These are phyloP conservation scores for Malassezia pachydermatis DNA, from an alignment of 1,284 basidiomycete species.

Conservation along the genomic window DNA sequence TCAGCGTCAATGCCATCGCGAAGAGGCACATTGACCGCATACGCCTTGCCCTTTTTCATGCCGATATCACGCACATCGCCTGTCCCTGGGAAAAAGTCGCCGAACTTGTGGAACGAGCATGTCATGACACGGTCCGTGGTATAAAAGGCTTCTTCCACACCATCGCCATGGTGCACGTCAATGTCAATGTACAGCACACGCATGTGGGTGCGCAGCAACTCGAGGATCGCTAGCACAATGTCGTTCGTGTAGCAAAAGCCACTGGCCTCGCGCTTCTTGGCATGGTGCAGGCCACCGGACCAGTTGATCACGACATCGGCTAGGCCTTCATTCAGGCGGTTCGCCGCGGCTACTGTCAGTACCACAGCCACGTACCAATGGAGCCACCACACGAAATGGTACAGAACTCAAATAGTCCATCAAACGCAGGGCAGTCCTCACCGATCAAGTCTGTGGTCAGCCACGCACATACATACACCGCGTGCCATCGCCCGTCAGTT, in stretches of 20 bases:
- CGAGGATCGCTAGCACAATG: conserved; percentile 45
- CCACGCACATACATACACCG: conserved; percentile 22
- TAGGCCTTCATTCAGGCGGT: conserved; percentile 66
- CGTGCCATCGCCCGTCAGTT: conserved; percentile 64
- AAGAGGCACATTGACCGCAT: conserved; percentile 84
- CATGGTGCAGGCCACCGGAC: conserved; percentile 95
- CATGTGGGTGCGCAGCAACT: conserved; percentile 55
- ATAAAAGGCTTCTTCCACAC: conserved; percentile 97
- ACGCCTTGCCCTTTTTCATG: conserved; percentile 73
- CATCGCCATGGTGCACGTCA: conserved; percentile 95
- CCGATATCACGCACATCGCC: conserved; percentile 62
- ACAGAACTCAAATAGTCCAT: conserved; percentile 93
- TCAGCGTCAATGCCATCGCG: conserved; percentile 84
- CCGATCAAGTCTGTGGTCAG: conserved; percentile 52
- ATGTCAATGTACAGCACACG: conserved; percentile 96
- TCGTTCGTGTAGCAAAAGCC: conserved; percentile 98
- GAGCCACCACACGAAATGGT: conserved; percentile 84
- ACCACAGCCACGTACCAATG: conserved; percentile 40
- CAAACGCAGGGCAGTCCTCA: conserved; percentile 92
- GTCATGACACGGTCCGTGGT: conserved; percentile 95
- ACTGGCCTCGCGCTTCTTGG: conserved; percentile 89
- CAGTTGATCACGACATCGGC: conserved; percentile 92
- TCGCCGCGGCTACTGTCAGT: conserved; percentile 59
- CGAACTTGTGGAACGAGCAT: conserved; percentile 80
- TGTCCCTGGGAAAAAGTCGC: conserved; percentile 94